Percentiles rank a stretch among this genome's conserved stretches.
These are phyloP conservation scores for Cymbopogon flexuosus DNA, from an alignment of 202 grass and related monocot genomes.

Conservation along the genomic window DNA sequence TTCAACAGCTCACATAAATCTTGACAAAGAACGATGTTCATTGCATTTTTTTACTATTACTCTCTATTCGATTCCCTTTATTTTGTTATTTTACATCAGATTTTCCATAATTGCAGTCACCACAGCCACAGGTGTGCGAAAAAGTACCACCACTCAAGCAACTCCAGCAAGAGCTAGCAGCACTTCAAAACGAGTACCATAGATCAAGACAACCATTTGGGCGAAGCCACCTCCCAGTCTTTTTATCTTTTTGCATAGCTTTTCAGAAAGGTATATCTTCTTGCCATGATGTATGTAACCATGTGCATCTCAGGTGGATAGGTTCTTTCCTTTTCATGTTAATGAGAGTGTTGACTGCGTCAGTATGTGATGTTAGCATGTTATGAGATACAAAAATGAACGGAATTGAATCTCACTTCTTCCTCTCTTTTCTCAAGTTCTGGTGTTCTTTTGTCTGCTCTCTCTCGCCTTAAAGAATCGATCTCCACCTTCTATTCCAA, in stretches of 20 bases:
- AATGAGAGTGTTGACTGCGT: background rate
- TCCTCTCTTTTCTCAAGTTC: no score
- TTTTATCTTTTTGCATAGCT: conserved; percentile 28
- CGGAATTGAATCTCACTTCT: no score
- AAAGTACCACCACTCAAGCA: conserved; percentile 48
- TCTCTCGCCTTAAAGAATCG: no score
- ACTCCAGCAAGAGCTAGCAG: conserved; percentile 44
- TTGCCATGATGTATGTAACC: background rate
- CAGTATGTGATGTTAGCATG: background rate
- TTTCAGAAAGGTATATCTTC: conserved; percentile 10
- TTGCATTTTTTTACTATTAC: background rate
- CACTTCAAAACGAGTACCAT: conserved; percentile 52
- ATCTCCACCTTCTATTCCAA: background rate
- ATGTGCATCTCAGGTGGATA: conserved; percentile 11
- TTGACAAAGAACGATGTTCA: background rate
- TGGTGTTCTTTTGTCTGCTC: no score
- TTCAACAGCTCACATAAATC: background rate
- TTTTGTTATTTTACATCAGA: background rate
- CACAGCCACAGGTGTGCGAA: conserved; percentile 44
- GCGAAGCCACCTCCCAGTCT: background rate
- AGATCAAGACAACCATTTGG: conserved; percentile 30
- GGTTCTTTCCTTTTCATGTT: background rate
- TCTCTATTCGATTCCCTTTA: background rate
- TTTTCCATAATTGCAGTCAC: conserved; percentile 31
- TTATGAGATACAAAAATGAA: background rate